Evolutionary conservation across 192 early-diverging fungal species (phyloP), one percentile per base, ranked within the genome.

Genomic region (Backusella tuberculispora): DNA sequence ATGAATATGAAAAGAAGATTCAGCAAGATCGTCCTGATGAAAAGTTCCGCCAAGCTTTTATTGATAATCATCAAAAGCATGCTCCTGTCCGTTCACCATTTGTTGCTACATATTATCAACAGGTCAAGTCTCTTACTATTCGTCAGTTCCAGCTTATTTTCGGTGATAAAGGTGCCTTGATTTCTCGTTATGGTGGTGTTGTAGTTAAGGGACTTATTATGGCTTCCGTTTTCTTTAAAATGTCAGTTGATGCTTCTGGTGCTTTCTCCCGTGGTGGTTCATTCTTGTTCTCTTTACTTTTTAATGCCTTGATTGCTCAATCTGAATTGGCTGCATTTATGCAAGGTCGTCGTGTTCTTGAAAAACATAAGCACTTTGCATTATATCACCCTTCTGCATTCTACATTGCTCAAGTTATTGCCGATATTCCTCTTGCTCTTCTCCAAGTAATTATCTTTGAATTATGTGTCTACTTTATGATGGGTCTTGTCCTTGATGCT

Each of bases 251-350:
- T 43, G 80, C 83, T 46, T 56, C 72, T 3, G 93, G 92, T 24
- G 89, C 91, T 56, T 92, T 92, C 81, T 86, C 91, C 29, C 88
- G 93, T 60, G 91, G 93, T 69, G 90, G 91, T 74, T 85, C 86
- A 24, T 76, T 94, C 17, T 92, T 92, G 81, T 92, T 90, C 76
- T 89, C 85, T 38, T 84, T 92, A 2, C 73, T 93, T 66, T 93
- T 92, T 83, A 89, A 89, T 80, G 85, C 88, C 70, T 83, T 92
- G 40, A 84, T 88, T 21, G 88, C 90, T 50, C 83, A 92, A 70
- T 82, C 90, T 65, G 87, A 90, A 77, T 80, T 92, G 26, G 87
- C 92, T 69, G 85, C 87, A 77, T 85, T 89, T 69, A 87, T 94
- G 73, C 83, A 87, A 43, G 90, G 90, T 19, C 90, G 91, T 63